These are phyloP conservation scores for Cyathus striatus DNA, from an alignment of 768 basidiomycete species.

Conservation along the genomic window DNA sequence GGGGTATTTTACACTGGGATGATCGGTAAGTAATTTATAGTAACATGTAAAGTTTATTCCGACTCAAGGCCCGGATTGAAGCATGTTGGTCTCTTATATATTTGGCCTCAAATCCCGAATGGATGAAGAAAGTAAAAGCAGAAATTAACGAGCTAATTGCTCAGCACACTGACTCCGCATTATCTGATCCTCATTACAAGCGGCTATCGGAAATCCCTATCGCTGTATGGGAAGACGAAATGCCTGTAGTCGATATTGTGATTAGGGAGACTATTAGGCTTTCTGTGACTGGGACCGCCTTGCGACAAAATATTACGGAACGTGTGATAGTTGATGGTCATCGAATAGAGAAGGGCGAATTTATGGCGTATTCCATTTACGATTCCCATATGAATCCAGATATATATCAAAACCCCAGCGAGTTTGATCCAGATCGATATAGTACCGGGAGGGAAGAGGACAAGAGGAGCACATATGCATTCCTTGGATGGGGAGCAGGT, in stretches of 20 bases:
- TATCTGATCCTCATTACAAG: constrained; percentile 23
- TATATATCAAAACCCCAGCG: constrained; percentile 26
- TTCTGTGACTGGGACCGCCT: constrained; percentile 15
- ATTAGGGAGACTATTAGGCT: constrained; percentile 35
- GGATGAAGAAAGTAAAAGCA: constrained; percentile 22
- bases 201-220: constrained; percentile 28
- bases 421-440: constrained; percentile 31
- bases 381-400: constrained; percentile 28
- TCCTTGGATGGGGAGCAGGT: constrained; percentile 37
- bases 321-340: constrained; percentile 20
- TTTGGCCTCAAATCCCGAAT: constrained; percentile 24
- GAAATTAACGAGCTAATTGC: constrained; percentile 27
- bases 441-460: constrained; percentile 26
- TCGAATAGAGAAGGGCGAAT: constrained; percentile 24
- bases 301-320: constrained; percentile 28
- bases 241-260: constrained; percentile 28
- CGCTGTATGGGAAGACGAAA: constrained; percentile 33
- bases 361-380: constrained; percentile 25
- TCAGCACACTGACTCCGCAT: constrained; percentile 17
- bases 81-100: constrained; percentile 32
- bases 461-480: constrained; percentile 23
- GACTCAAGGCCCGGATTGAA: constrained; percentile 6
- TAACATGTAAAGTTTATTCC: neutral
- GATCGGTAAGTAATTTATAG: constrained; percentile 15
- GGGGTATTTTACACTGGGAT: constrained; percentile 30